Base-by-base conservation (phyloP, 345 rosid species). In the Raphanus sativus region DNA sequence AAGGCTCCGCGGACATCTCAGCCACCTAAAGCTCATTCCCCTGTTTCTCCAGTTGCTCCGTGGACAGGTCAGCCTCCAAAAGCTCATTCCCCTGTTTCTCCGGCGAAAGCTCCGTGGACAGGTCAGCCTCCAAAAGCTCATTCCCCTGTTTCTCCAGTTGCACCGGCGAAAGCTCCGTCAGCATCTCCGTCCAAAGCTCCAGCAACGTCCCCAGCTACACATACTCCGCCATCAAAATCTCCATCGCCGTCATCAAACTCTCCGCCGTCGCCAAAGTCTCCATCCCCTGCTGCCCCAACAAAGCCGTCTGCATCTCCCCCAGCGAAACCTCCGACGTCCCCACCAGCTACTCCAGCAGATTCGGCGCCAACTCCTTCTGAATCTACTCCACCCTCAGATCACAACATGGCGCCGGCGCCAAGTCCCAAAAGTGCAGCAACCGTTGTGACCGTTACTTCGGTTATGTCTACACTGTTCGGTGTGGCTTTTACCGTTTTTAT, bases 361-460 rank as follows among this genome's bases (percentile, higher is more conserved):
- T 11, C 52, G 15, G 12, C 52, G 6, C 55, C 55, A 48, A n/a
- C 55, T 48, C 55, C 55, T 45, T 45, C 52, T 48, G 17, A 40
- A 40, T 40, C 48, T 54, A 38, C 82, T 4, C 42, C 80, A 0
- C 0, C 50, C 28, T 1, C 70, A 0, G 54, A 21, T 21, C 36
- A 34, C 40, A 7, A 21, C 38, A 58, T 13, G 0, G 62, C 86
- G 0, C 84, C 82, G 0, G 66, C 84, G 5, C 73, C 86, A 1
- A 21, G 76, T 13, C 50, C 66, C 0, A 26, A 65, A 9, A 68
- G 28, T 11, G 75, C 82, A 69, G 64, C 69, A n/a, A 70, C 56
- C 26, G 29, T 13, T 30, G 58, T 67, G 25, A 36, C 69, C 4
- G 38, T 24, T 59, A 13, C 63, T 15, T 59, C 74, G 2, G 79